Conservation (phyloP, 2,329 filamentous ascomycete species). For the Drechmeria coniospora region DNA sequence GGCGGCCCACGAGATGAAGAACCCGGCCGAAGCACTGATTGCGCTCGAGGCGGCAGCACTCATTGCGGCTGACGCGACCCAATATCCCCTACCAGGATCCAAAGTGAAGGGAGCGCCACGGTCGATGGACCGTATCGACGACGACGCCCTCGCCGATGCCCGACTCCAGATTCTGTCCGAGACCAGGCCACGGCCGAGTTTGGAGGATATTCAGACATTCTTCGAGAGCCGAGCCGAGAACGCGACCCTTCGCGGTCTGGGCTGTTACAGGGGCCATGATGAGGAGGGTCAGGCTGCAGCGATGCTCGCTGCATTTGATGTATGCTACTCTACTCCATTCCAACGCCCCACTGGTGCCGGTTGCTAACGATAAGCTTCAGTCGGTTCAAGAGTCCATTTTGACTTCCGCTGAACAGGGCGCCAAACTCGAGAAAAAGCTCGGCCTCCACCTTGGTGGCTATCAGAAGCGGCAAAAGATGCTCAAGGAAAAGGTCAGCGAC, state of each 20-base stretch:
- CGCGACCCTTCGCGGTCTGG: constrained; percentile 59
- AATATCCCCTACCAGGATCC: constrained; percentile 54
- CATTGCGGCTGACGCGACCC: constrained; percentile 67
- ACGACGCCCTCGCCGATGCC: constrained; percentile 58
- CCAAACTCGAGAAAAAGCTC: constrained; percentile 91
- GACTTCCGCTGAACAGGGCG: constrained; percentile 59
- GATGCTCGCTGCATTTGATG: constrained; percentile 60
- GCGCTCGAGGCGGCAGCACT: constrained; percentile 64
- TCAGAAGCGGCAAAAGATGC: constrained; percentile 65
- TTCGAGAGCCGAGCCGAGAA: constrained; percentile 39
- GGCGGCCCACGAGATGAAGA: constrained; percentile 41
- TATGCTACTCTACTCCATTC: constrained; percentile 22
- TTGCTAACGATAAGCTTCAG: constrained; percentile 19
- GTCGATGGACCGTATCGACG: constrained; percentile 49
- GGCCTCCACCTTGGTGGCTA: constrained; percentile 77
- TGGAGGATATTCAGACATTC: constrained; percentile 34
- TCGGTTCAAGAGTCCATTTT: constrained; percentile 59
- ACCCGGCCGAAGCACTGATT: constrained; percentile 54
- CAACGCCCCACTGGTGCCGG: background rate
- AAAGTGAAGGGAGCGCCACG: constrained; percentile 47
- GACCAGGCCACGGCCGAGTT: constrained; percentile 32
- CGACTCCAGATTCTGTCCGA: constrained; percentile 64
- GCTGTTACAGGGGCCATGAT: constrained; percentile 65
- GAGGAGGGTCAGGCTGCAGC: constrained; percentile 49
- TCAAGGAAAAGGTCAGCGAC: constrained; percentile 65